Evolutionary conservation across 257 asterid species (phyloP), one percentile per base, ranked within the genome.

Genomic region (Petrea volubilis): DNA sequence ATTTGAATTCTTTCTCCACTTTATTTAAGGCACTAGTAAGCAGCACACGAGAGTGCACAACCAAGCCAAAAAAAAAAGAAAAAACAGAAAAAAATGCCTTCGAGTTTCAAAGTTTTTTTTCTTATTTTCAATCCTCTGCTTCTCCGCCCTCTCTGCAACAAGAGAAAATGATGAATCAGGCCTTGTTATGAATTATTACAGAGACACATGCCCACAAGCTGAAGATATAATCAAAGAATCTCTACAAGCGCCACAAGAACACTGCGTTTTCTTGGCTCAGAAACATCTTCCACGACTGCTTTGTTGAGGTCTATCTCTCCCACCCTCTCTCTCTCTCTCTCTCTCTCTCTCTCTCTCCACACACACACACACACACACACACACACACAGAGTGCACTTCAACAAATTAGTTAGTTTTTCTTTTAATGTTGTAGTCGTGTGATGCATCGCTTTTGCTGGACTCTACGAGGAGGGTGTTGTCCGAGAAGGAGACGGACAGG

Each of bases 241-340:
- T 89, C 18, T 89, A 89, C 83, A 87, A 89, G 58, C 91, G 94
- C 71, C 96, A 89, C 87, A 87, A 87, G 85, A 89, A 89, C 84
- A 89, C 96, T 50, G 96, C 96, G 0, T 87, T 89, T 65, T 89
- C 94, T 59, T 89, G 96, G 94, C 90, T 89, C 40, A 85, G 96
- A 60, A 89, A 89, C 81, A 83, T 89, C 38, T 89, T 89, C 87
- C 96, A 89, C 68, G 96, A 89, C 87, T 89, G 96, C 79, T 78
- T 77, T 73, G 96, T 89, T 28, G 86, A 85, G 94, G 96, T 87
- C 67, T 10, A 6, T n/a, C n/a, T n/a, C n/a, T n/a, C n/a, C n/a
- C n/a, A n/a, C n/a, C n/a, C n/a, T n/a, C n/a, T n/a, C n/a, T n/a
- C n/a, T n/a, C n/a, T n/a, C n/a, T n/a, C n/a, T n/a, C n/a, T n/a